phyloP scores from a whole-genome alignment of 108 stramenopile species.

The Skeletonema marinoi region DNA sequence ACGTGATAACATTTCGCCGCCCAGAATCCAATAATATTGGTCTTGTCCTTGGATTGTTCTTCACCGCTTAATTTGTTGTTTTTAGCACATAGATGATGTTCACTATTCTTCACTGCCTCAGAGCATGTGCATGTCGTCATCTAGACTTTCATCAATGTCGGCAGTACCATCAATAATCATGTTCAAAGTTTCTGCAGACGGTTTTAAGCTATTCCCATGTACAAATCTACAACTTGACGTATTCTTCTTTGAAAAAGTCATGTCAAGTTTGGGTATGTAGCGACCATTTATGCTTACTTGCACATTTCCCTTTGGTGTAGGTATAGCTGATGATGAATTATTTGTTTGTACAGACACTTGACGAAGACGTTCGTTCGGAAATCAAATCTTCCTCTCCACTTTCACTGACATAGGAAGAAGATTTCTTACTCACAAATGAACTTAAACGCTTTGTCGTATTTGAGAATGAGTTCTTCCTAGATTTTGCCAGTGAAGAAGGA shows the following conservation, averaged over 20 bases:
- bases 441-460: neutral
- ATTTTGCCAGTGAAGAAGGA: constrained; percentile 18
- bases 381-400: neutral
- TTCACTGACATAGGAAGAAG: neutral
- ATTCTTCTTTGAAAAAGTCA: constrained; percentile 28
- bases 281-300: constrained; percentile 33
- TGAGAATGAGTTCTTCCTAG: neutral
- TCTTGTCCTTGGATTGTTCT: neutral
- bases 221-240: constrained; percentile 29
- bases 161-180: constrained; percentile 1
- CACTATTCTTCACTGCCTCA: constrained; percentile 1
- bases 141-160: neutral
- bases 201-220: constrained; percentile 34
- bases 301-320: constrained; percentile 12
- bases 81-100: neutral
- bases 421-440: neutral
- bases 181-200: constrained; percentile 21
- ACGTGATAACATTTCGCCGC: constrained; percentile 39
- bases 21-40: constrained; percentile 34
- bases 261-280: constrained; percentile 28
- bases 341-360: neutral
- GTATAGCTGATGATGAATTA: neutral
- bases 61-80: neutral
- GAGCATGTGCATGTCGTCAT: neutral
- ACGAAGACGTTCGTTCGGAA: neutral